These are phyloP conservation scores for Leccinum arenicola DNA, from an alignment of 768 basidiomycete species.

Conservation along the genomic window DNA sequence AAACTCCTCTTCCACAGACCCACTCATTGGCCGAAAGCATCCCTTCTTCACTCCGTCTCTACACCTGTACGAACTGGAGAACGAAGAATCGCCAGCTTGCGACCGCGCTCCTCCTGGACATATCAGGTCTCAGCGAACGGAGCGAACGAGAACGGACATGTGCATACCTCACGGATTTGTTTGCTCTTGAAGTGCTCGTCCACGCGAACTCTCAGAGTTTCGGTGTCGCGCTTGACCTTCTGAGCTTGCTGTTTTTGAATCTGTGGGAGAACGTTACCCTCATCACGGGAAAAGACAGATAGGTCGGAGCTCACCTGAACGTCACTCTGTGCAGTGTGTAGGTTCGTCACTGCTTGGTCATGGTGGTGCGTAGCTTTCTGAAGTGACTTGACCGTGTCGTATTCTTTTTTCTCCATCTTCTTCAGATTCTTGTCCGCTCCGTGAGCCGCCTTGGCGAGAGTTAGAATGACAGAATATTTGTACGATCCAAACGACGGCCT, in stretches of 20 bases:
- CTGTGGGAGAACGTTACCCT: conserved; percentile 8
- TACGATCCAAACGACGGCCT: not conserved
- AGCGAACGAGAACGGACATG: not conserved
- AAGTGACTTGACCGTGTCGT: conserved; percentile 46
- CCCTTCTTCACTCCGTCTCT: not conserved
- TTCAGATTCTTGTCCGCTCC: conserved; percentile 46
- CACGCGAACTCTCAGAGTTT: conserved; percentile 15
- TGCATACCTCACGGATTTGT: conserved; percentile 22
- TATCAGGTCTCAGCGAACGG: not conserved
- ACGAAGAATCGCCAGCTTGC: conserved; percentile 14
- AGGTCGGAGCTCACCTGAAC: conserved; percentile 35
- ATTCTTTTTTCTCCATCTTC: conserved; percentile 51
- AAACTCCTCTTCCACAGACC: too few species aligned
- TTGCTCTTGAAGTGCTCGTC: conserved; percentile 22
- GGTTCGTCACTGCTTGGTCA: conserved; percentile 43
- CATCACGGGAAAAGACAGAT: not conserved
- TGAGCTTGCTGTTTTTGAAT: conserved; percentile 24
- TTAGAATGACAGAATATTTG: not conserved
- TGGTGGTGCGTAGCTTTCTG: conserved; percentile 54
- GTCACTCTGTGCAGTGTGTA: conserved; percentile 42
- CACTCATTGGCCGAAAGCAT: not conserved
- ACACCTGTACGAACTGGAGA: not conserved
- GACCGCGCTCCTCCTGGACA: conserved; percentile 20
- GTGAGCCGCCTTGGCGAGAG: conserved; percentile 35
- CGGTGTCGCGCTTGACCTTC: conserved; percentile 18